A percentile compares a stretch with the other conserved stretches of the same genome.
These are phyloP conservation scores for Cucurbita moschata DNA, from an alignment of 306 rosid species.

Conservation along the genomic window DNA sequence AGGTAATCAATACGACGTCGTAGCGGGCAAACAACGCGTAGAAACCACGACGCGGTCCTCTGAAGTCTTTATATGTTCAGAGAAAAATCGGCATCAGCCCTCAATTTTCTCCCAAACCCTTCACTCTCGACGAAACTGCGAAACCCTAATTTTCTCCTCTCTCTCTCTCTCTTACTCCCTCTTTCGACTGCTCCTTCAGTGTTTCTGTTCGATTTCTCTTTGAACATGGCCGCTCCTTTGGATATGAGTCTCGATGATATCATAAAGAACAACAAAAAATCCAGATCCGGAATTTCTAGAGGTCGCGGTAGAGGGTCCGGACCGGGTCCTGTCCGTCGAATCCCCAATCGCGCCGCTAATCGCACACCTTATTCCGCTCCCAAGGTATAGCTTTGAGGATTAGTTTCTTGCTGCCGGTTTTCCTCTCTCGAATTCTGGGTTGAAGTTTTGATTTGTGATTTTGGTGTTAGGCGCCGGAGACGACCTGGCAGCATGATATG, in stretches of 20 bases:
- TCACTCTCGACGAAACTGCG: not conserved
- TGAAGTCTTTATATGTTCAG: not conserved
- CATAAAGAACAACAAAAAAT: constrained; percentile 64
- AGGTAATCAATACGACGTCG: not conserved
- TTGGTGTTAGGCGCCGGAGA: constrained; percentile 61
- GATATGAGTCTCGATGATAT: constrained; percentile 82
- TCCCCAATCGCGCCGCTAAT: constrained; percentile 46
- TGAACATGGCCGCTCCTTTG: constrained; percentile 48
- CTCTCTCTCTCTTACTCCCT: not conserved
- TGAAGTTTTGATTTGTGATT: not conserved
- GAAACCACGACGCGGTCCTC: not conserved
- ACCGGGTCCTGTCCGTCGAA: constrained; percentile 84
- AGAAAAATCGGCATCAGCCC: not conserved
- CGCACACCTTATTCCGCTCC: constrained; percentile 51
- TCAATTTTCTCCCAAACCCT: not conserved
- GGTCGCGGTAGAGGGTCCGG: constrained; percentile 40
- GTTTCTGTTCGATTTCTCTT: not conserved
- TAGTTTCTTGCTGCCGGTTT: not conserved
- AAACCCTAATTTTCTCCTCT: not conserved
- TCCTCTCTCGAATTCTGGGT: not conserved
- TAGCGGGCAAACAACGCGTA: not conserved
- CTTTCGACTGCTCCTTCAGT: not conserved
- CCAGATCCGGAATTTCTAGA: constrained; percentile 47
- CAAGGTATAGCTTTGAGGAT: constrained; percentile 23
- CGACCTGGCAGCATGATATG: constrained; percentile 87